phyloP scores from a whole-genome alignment of 495 filamentous ascomycete genomes.

The Lindgomyces ingoldianus region DNA sequence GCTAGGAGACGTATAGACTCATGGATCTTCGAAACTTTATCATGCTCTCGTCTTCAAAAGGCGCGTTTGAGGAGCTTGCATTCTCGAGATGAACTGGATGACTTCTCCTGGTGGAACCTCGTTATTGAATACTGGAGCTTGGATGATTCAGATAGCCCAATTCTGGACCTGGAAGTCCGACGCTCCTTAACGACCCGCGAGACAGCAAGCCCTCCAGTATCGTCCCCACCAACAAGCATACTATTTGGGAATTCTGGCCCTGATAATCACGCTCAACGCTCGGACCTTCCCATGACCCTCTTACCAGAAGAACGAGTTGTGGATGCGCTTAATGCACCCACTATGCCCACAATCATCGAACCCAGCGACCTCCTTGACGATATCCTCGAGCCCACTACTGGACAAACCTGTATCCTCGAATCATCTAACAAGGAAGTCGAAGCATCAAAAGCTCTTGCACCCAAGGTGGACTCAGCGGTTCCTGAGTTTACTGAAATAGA shows the following conservation, averaged over 20 bases:
- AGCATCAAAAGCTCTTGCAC: too few species aligned
- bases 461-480: too few species aligned
- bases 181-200: not conserved
- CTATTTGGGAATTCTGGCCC: not conserved
- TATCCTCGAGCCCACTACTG: too few species aligned
- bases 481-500: too few species aligned
- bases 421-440: too few species aligned
- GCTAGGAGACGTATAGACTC: conserved; percentile 2
- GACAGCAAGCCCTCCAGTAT: too few species aligned
- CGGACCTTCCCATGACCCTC: not conserved
- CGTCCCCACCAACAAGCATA: not conserved
- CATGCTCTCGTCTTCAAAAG: conserved; percentile 7
- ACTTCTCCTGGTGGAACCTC: conserved; percentile 1
- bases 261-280: not conserved
- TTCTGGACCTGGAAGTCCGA: not conserved
- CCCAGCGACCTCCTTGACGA: not conserved
- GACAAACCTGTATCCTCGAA: too few species aligned
- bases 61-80: not conserved
- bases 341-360: not conserved
- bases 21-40: conserved; percentile 16
- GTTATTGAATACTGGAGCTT: conserved; percentile 13
- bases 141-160: not conserved
- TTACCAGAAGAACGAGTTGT: not conserved
- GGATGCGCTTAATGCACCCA: not conserved
- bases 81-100: not conserved